phyloP scores from a whole-genome alignment of 2,329 filamentous ascomycete genomes.

The Sarocladium kiliense region DNA sequence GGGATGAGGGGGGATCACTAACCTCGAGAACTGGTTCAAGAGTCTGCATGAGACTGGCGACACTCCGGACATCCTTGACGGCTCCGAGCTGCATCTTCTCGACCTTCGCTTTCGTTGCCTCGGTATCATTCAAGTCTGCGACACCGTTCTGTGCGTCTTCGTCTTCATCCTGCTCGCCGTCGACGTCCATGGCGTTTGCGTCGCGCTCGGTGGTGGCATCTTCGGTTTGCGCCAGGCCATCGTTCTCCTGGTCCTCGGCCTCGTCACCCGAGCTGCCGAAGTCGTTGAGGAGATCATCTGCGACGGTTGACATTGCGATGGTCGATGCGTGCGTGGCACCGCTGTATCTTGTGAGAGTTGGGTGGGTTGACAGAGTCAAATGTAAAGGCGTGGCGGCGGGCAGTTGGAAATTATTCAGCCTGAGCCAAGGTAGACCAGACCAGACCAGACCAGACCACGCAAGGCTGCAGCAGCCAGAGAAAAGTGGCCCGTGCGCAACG shows the following conservation, averaged over 20 bases:
- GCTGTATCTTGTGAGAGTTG: conserved; percentile 13
- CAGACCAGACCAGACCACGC: too few relatives aligned
- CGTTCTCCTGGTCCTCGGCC: conserved; percentile 55
- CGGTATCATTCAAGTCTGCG: conserved; percentile 47
- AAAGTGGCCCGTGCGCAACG: neutral
- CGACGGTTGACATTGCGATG: conserved; percentile 74
- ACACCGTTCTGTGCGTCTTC: conserved; percentile 33
- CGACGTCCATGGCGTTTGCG: conserved; percentile 44
- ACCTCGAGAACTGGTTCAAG: conserved; percentile 79
- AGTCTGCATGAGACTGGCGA: conserved; percentile 75
- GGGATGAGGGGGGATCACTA: conserved; percentile 36
- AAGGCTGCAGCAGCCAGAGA: neutral
- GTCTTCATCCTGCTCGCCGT: conserved; percentile 20
- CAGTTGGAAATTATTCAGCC: conserved; percentile 7
- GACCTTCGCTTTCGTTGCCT: conserved; percentile 70
- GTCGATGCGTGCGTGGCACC: conserved; percentile 9
- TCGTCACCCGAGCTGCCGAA: conserved; percentile 63
- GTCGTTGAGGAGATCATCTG: conserved; percentile 86
- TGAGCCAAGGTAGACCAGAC: neutral
- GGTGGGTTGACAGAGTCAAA: conserved; percentile 10
- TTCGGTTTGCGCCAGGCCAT: conserved; percentile 38
- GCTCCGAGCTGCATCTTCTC: conserved; percentile 75
- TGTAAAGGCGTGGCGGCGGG: neutral
- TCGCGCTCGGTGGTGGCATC: conserved; percentile 33
- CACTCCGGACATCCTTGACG: conserved; percentile 73